Evolutionary conservation across 768 basidiomycete species (phyloP).

Genomic region (Pulveroboletus sp.): DNA sequence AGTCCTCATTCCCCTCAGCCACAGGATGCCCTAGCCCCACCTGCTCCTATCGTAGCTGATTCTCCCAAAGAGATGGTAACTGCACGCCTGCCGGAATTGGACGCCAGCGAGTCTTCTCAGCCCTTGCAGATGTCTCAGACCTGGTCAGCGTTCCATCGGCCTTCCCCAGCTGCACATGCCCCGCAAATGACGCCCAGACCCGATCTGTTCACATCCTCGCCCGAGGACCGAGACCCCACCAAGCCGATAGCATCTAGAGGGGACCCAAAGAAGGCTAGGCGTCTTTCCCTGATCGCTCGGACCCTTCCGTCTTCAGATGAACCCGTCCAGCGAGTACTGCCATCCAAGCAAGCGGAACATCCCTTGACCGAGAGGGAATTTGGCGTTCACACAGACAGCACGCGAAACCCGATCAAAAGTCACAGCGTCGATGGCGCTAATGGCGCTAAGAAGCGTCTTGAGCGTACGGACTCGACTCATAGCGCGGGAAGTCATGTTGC

Average conservation of each 20-base stretch:
- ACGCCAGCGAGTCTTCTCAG: conserved; percentile 1
- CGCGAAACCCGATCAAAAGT: conserved; percentile 19
- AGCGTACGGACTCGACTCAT: conserved; percentile 49
- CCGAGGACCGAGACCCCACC: neutral
- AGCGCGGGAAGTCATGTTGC: conserved; percentile 62
- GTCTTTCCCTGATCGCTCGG: conserved; percentile 20
- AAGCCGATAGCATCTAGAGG: neutral
- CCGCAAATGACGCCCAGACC: neutral
- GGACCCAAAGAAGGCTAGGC: conserved; percentile 14
- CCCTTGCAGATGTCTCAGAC: conserved; percentile 6
- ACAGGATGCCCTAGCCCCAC: conserved; percentile 1
- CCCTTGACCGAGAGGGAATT: conserved; percentile 31
- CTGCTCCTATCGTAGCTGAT: conserved; percentile 11
- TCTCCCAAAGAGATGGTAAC: conserved; percentile 20
- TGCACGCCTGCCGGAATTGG: conserved; percentile 4
- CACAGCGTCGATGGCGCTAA: conserved; percentile 32
- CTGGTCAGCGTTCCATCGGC: conserved; percentile 4
- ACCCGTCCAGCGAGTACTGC: conserved; percentile 8
- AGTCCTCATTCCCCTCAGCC: conserved; percentile 13
- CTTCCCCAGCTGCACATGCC: neutral
- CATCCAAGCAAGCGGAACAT: conserved; percentile 20
- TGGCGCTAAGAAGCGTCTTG: conserved; percentile 32
- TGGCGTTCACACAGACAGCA: conserved; percentile 23
- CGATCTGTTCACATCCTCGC: neutral
- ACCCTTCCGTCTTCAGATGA: conserved; percentile 16